Percentiles rank a stretch among this genome's conserved stretches.
phyloP scores from a whole-genome alignment of 805 yeast genomes.

The Sugiyamaella marilandica region DNA sequence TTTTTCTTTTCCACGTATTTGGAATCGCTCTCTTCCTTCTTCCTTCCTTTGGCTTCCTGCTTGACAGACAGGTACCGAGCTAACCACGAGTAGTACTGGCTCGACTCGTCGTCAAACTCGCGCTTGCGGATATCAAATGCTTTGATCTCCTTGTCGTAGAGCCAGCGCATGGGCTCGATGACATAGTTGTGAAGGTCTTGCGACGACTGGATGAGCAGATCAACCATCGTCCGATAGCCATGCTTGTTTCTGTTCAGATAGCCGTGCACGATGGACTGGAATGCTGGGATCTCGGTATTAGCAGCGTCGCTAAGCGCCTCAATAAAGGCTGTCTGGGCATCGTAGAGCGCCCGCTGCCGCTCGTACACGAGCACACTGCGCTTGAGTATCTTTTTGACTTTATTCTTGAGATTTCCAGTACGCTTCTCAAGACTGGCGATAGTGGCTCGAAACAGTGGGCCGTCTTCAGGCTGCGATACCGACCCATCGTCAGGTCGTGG shows the following conservation, averaged over 20 bases:
- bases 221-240: slow-evolving; percentile 17
- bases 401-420: slow-evolving; percentile 31
- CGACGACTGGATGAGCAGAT: slow-evolving; percentile 19
- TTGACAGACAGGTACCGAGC: slow-evolving; percentile 38
- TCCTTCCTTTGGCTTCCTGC: slow-evolving; percentile 29
- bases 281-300: slow-evolving; percentile 29
- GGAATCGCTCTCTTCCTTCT: slow-evolving; percentile 33
- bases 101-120: slow-evolving; percentile 42
- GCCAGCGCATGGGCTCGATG: slow-evolving; percentile 35
- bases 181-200: slow-evolving; percentile 31
- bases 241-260: slow-evolving; percentile 24
- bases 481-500: slow-evolving; percentile 29
- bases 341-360: slow-evolving; percentile 31
- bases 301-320: slow-evolving; percentile 32
- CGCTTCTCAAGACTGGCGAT: slow-evolving; percentile 36
- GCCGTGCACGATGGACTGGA: slow-evolving; percentile 30
- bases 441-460: slow-evolving; percentile 41
- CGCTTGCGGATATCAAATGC: slow-evolving; percentile 36
- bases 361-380: slow-evolving; percentile 32
- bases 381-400: slow-evolving; percentile 36
- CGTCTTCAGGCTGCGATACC: slow-evolving; percentile 38
- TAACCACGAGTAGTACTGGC: slow-evolving; percentile 42
- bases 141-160: slow-evolving; percentile 41
- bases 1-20: slow-evolving; percentile 39
- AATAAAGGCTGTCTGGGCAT: slow-evolving; percentile 32